Evolutionary conservation across 75 land plant genomes (phyloP).

Genomic region (Selaginella tamariscina): DNA sequence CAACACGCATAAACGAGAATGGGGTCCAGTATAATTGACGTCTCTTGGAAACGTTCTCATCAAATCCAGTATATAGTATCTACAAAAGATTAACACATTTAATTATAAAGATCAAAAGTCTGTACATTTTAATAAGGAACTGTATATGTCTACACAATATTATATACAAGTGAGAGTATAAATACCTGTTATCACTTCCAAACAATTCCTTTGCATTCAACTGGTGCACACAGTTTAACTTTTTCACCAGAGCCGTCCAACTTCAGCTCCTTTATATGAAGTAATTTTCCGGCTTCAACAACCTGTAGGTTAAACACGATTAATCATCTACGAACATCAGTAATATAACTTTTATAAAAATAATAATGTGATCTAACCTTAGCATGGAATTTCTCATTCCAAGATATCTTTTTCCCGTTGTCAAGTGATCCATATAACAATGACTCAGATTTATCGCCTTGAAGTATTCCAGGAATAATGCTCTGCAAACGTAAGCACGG

Average conservation of each 20-base stretch:
- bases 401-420: constrained; percentile 93
- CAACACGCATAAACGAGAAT: constrained; percentile 72
- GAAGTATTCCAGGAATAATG: constrained; percentile 96
- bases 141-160: not conserved
- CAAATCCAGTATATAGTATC: constrained; percentile 90
- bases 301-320: constrained; percentile 47
- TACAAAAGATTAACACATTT: constrained; percentile 8
- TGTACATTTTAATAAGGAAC: not conserved
- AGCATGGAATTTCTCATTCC: constrained; percentile 92
- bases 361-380: constrained; percentile 38
- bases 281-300: constrained; percentile 74
- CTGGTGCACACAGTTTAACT: constrained; percentile 88
- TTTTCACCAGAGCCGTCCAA: constrained; percentile 72
- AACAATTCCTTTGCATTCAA: constrained; percentile 99
- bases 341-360: too few species aligned
- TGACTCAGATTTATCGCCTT: constrained; percentile 98
- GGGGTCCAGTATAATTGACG: constrained; percentile 69
- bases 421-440: constrained; percentile 97
- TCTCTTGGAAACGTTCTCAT: constrained; percentile 98
- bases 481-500: constrained; percentile 39
- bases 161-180: constrained; percentile 4
- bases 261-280: constrained; percentile 79
- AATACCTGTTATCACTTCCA: constrained; percentile 97
- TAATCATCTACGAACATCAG: too few species aligned
- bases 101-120: not conserved